phyloP scores from a whole-genome alignment of 108 stramenopile genomes.

The Cyclotella kingstonii region DNA sequence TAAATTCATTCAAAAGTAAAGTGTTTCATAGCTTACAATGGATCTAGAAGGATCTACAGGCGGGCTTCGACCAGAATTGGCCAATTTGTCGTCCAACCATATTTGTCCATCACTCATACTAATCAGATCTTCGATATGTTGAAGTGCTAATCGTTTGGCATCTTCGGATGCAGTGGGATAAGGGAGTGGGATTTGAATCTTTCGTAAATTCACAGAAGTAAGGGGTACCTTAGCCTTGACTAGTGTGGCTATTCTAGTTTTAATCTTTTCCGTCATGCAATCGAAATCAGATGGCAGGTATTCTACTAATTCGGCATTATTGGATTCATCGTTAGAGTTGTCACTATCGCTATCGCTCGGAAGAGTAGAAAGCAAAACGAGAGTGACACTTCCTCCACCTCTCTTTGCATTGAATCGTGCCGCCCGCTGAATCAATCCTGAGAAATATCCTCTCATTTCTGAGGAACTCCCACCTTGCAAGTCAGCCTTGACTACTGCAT shows the following conservation, averaged over 20 bases:
- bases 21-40: slow-evolving; percentile 41
- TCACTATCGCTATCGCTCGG: slow-evolving; percentile 38
- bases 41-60: slow-evolving; percentile 81
- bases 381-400: slow-evolving; percentile 82
- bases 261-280: slow-evolving; percentile 56
- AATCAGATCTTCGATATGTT: slow-evolving; percentile 87
- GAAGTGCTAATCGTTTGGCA: slow-evolving; percentile 63
- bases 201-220: slow-evolving; percentile 73
- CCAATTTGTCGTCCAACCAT: slow-evolving; percentile 65
- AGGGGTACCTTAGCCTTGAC: slow-evolving; percentile 71
- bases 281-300: slow-evolving; percentile 73
- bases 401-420: slow-evolving; percentile 69
- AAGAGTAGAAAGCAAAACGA: slow-evolving; percentile 63
- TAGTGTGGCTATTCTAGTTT: slow-evolving; percentile 62
- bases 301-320: slow-evolving; percentile 27
- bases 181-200: slow-evolving; percentile 83
- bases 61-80: slow-evolving; percentile 57
- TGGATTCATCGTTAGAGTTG: slow-evolving; percentile 9
- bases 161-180: slow-evolving; percentile 55
- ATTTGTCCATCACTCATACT: slow-evolving; percentile 92
- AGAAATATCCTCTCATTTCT: slow-evolving; percentile 85
- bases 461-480: slow-evolving; percentile 78
- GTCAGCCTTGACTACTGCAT: slow-evolving; percentile 82
- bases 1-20: no score
- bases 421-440: slow-evolving; percentile 84